Evolutionary conservation across 352 stramenopile genomes (phyloP), one percentile per base, ranked within the genome.

Genomic region (Phytophthora sojae): DNA sequence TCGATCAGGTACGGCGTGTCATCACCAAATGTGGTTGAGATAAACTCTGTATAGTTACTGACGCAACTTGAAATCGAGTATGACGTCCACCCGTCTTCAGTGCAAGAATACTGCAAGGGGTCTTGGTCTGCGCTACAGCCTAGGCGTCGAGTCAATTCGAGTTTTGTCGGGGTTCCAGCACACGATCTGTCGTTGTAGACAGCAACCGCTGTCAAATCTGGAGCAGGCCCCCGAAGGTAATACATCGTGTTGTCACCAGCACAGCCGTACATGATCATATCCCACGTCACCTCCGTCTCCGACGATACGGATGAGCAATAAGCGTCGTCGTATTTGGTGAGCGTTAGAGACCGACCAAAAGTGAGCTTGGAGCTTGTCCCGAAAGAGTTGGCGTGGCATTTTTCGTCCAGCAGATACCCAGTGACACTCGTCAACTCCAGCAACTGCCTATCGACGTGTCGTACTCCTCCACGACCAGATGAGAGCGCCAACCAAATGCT

Each of bases 1-100:
- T 62, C 53, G 32, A 69, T 63, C 25, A 69, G 21, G 42, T 69
- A 57, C 9, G 52, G 61, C 3, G 44, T 57, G 17, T 50, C 14
- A 29, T 51, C 53, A 29, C 49, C 52, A 29, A 69, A 69, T 21
- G 8, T 32, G 6, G 19, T 32, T 4, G 39, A 19, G 15, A 29
- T 21, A 62, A 47, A 45, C 4, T 6, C 39, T 21, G 14, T 6
- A 29, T 57, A 53, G 37, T 61, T 39, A 42, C 50, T 14, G 26
- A 47, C 29, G 15, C 61, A 69, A 29, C n/a, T 59, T 6, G 32
- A 59, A 17, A 44, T 15, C 3, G 59, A 51, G 32, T 59, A 62
- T 15, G 50, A 19, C 14, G 3, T 21, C 8, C 39, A 30, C 37
- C 39, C 39, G 15, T 51, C 29, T 21, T 14, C 0, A 2, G 19